Evolutionary conservation across 2,329 filamentous ascomycete genomes (phyloP).

Genomic region (Cladosporium sphaerospermum): DNA sequence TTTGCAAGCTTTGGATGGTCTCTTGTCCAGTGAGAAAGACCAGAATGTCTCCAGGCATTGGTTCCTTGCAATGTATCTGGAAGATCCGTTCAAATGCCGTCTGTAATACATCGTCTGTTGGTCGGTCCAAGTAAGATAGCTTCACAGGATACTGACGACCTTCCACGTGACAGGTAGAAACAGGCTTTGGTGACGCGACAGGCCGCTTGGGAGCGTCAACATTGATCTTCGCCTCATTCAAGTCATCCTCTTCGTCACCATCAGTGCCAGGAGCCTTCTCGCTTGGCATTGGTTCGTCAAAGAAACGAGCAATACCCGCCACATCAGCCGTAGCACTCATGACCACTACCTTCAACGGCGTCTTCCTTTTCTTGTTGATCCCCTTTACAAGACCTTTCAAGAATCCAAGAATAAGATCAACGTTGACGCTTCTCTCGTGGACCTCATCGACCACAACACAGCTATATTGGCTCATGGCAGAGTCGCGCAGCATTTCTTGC

Average conservation of each 20-base stretch:
- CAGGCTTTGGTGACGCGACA: neutral
- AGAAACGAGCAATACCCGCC: constrained; percentile 70
- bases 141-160: constrained; percentile 85
- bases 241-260: neutral
- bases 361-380: constrained; percentile 56
- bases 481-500: constrained; percentile 86
- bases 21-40: constrained; percentile 92
- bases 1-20: constrained; percentile 76
- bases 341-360: constrained; percentile 79
- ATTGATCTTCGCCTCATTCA: neutral
- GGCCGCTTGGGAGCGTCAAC: neutral
- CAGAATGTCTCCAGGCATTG: constrained; percentile 87
- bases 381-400: constrained; percentile 65
- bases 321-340: constrained; percentile 98
- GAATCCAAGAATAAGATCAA: constrained; percentile 85
- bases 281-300: constrained; percentile 40
- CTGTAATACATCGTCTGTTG: constrained; percentile 76
- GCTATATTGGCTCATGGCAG: constrained; percentile 75
- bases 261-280: constrained; percentile 2
- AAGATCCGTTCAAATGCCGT: constrained; percentile 75
- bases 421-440: constrained; percentile 90
- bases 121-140: constrained; percentile 64
- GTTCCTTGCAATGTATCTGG: constrained; percentile 78
- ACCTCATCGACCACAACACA: constrained; percentile 93
- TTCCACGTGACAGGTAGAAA: constrained; percentile 60